Evolutionary conservation across 192 early-diverging fungal species (phyloP).

Genomic region (Entomortierella lignicola): DNA sequence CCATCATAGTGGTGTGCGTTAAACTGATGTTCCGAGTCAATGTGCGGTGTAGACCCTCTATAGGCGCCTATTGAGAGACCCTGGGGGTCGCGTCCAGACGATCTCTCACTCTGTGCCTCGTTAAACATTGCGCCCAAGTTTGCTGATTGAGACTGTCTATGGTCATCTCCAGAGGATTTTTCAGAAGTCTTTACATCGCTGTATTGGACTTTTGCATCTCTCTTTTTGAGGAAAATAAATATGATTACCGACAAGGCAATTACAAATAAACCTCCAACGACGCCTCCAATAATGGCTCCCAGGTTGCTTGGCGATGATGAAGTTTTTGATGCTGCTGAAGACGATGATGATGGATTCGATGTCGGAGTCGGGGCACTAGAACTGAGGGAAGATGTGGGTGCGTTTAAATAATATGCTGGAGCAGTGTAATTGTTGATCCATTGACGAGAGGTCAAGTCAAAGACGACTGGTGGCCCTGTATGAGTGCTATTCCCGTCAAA

Average conservation of each 20-base stretch:
- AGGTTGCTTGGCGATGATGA: constrained; percentile 14
- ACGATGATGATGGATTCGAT: neutral
- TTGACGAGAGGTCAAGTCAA: constrained; percentile 4
- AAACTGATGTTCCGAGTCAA: no score
- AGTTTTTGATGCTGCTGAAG: neutral
- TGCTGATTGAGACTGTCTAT: neutral
- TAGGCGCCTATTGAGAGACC: no score
- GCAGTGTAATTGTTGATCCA: constrained; percentile 28
- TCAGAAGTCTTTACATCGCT: neutral
- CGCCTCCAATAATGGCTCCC: constrained; percentile 42
- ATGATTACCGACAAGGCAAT: constrained; percentile 10
- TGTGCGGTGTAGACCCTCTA: no score
- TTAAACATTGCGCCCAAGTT: no score
- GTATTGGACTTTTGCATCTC: constrained; percentile 10
- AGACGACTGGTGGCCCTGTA: constrained; percentile 12
- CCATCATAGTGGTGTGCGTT: no score
- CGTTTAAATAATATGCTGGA: constrained; percentile 15
- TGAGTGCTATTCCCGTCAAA: constrained; percentile 6
- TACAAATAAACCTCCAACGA: constrained; percentile 26
- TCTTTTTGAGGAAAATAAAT: constrained; percentile 16
- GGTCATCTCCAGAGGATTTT: neutral
- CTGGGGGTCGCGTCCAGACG: no score
- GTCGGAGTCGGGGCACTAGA: neutral
- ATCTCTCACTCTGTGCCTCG: no score
- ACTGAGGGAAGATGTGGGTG: neutral